Evolutionary conservation across 352 stramenopile species (phyloP).

Genomic region (Phytopythium cucurbitacearum): DNA sequence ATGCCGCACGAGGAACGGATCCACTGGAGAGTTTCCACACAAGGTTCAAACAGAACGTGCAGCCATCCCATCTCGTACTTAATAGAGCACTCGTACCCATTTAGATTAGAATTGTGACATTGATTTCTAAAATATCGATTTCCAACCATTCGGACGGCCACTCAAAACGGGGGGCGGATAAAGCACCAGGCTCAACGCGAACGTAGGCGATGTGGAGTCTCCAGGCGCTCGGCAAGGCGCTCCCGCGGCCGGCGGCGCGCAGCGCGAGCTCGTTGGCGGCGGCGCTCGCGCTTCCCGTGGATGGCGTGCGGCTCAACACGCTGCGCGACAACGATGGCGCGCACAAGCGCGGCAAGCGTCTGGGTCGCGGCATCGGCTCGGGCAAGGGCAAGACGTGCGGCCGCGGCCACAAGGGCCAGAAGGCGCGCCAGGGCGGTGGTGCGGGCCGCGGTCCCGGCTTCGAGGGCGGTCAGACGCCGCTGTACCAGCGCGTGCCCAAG

Average conservation of each 20-base stretch:
- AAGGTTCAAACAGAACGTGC: too few relatives aligned
- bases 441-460: constrained; percentile 88
- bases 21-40: too few relatives aligned
- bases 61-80: neutral
- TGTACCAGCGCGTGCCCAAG: constrained; percentile 97
- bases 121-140: too few relatives aligned
- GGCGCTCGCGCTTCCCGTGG: constrained; percentile 27
- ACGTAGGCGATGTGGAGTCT: constrained; percentile 41
- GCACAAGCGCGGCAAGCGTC: constrained; percentile 87
- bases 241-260: constrained; percentile 24
- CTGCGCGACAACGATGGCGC: constrained; percentile 84
- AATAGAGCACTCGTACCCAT: too few relatives aligned
- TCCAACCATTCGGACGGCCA: neutral
- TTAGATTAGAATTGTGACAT: too few relatives aligned
- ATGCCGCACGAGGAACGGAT: too few relatives aligned
- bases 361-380: constrained; percentile 91
- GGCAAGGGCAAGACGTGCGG: constrained; percentile 95
- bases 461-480: constrained; percentile 97
- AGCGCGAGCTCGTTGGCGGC: constrained; percentile 51
- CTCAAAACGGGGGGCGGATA: neutral
- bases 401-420: constrained; percentile 97
- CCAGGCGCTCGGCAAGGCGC: constrained; percentile 47
- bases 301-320: constrained; percentile 77
- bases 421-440: constrained; percentile 88
- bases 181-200: neutral